Evolutionary conservation across 805 yeast species (phyloP), one percentile per base, ranked within the genome.

Genomic region (Pichia pseudocactophila): DNA sequence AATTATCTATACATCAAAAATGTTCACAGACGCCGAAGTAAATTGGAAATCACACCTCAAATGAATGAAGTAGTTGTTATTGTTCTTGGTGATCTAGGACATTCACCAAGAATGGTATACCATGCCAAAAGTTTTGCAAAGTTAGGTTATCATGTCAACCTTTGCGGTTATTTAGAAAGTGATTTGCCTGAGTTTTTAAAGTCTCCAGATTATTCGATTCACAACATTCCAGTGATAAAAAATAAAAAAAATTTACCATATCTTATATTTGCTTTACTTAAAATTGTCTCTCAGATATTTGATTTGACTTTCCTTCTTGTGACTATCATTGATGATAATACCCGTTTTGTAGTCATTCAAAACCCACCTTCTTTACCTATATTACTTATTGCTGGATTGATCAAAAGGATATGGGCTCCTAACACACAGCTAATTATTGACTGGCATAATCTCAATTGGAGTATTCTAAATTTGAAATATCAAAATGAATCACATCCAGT

Each of bases 351-450:
- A 7, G 53, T 90, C 58, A 71, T 92, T 25, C 94, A 83, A 64
- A 92, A 90, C 60, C 99, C 99, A 0, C 99, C 99, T 0, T 76
- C 86, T 3, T 70, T 92, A 37, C 99, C 99, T 0, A 67, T 87
- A 2, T 62, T 92, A 13, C 73, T 83, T 0, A 65, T 89, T 2
- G 70, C 77, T 0, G 71, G 82, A 2, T 18, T 80, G 1, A 77
- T 74, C 55, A 72, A 74, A 44, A 60, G 65, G 36, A 30, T 75
- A 15, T 61, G 68, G 45, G 57, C 48, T 32, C 62, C 65, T 3
- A 70, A 77, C 2, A 68, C 89, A 4, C 70, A 73, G 54, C 61
- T 90, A 19, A 71, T 92, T 17, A 75, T 92, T 38, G 99, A 92
- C 62, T 92, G 98, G 98, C 99, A 92, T 62, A 92, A 92, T 61